Conservation (phyloP, 2,329 filamentous ascomycete genomes). For the Fusarium penzigii region DNA sequence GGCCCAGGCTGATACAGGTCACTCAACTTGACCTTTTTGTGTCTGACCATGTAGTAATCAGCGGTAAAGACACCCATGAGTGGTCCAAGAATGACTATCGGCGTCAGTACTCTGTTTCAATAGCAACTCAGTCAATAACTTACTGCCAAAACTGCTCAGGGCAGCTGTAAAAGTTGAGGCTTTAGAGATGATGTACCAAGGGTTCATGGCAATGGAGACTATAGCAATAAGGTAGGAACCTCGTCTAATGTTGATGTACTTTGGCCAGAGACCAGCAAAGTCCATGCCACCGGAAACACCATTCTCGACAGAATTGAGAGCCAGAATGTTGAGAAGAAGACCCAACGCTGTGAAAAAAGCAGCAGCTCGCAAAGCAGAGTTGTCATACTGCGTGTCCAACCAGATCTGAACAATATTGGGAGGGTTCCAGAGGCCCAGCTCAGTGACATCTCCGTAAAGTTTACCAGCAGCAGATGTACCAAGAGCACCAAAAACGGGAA, state of each 20-base stretch:
- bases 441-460: neutral
- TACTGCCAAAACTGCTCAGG: too few species aligned
- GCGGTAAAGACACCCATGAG: neutral
- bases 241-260: neutral
- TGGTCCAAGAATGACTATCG: neutral
- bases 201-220: neutral
- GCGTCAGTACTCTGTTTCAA: neutral
- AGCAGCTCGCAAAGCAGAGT: neutral
- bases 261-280: neutral
- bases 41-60: neutral
- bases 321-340: neutral
- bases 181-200: neutral
- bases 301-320: neutral
- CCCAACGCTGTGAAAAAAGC: neutral
- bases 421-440: neutral
- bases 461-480: neutral
- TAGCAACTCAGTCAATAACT: too few species aligned
- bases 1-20: neutral
- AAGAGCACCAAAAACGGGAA: neutral
- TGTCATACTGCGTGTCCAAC: neutral
- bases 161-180: neutral
- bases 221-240: neutral
- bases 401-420: neutral
- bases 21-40: neutral
- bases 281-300: neutral